phyloP scores from a whole-genome alignment of 208 protist species.

The Herpetomonas samuelpessoai region DNA sequence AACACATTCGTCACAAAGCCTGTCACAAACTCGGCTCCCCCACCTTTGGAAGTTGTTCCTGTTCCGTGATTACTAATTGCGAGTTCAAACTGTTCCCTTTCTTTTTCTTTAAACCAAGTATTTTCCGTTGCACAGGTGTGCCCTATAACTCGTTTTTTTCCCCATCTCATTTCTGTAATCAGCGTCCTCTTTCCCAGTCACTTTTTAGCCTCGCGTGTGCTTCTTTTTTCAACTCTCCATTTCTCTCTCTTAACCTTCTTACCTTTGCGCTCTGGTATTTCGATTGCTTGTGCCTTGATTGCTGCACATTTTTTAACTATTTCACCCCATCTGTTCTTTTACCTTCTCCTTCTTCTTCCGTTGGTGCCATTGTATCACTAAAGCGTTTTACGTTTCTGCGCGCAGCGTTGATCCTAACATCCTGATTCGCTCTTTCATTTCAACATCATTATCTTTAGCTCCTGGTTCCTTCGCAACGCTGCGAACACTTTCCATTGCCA shows the following conservation, averaged over 20 bases:
- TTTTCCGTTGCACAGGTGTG: no score
- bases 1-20: no score
- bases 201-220: conserved; percentile 7
- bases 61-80: no score
- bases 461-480: conserved; percentile 4
- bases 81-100: no score
- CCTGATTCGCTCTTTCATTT: no score
- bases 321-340: conserved; percentile 8
- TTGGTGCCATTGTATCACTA: conserved; percentile 11
- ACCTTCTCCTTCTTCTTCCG: conserved; percentile 11
- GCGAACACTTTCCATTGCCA: conserved; percentile 2
- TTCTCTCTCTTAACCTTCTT: not conserved
- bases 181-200: no score
- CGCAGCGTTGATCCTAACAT: no score
- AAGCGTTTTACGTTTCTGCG: conserved; percentile 4
- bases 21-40: no score
- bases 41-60: no score
- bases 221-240: conserved; percentile 7
- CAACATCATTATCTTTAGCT: not conserved
- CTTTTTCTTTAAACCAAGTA: no score
- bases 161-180: no score
- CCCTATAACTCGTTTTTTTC: no score
- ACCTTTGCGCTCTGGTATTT: conserved; percentile 6
- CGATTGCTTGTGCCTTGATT: conserved; percentile 3
- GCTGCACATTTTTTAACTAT: conserved; percentile 11